Base-by-base conservation (phyloP, 345 rosid genomes). In the Citrus australasica region DNA sequence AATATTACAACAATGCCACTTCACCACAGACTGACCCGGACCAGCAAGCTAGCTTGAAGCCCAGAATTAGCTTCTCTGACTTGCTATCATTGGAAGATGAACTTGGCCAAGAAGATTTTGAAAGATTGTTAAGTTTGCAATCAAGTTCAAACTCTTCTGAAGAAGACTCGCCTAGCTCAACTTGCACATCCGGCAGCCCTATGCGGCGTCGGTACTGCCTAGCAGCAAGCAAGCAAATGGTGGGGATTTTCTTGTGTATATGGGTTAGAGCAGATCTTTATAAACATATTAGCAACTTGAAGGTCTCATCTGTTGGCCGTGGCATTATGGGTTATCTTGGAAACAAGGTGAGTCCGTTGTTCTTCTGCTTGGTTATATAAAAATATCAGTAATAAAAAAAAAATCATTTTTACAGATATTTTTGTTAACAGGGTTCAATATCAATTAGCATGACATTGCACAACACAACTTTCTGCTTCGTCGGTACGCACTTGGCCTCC, bases 271-370 rank as follows among this genome's bases (percentile, higher is more conserved):
- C 86, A 14, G 94, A 89, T 78, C 90, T 95, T 5, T 81, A 78
- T 25, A 84, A 82, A 71, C 89, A 87, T 64, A 85, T 93, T 2
- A 86, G 84, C 70, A 90, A 85, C 65, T 78, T 93, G 77, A 92
- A 90, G 88, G 98, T 95, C 69, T 93, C 99, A 0, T 90, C 96
- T 19, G 96, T 95, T 48, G 99, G 98, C 21, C 92, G 98, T 76
- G 99, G 99, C 62, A 87, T 95, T 73, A 93, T 95, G 99, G 98
- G 98, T 22, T 93, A 89, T 80, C 98, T 95, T 35, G 99, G 99
- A 67, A 95, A 95, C 67, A 95, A 95, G 97, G 98, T 93, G 33
- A 63, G 88, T 59, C 42, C 40, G 28, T 25, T 24, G 19, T 68
- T 28, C 69, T 33, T 64, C n/a, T 30, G 40, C 10, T 19, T 65